Percentiles rank a stretch among this genome's conserved stretches.
These are phyloP conservation scores for Coemansia sp. DNA, from an alignment of 192 early-diverging fungal genomes.

Conservation along the genomic window DNA sequence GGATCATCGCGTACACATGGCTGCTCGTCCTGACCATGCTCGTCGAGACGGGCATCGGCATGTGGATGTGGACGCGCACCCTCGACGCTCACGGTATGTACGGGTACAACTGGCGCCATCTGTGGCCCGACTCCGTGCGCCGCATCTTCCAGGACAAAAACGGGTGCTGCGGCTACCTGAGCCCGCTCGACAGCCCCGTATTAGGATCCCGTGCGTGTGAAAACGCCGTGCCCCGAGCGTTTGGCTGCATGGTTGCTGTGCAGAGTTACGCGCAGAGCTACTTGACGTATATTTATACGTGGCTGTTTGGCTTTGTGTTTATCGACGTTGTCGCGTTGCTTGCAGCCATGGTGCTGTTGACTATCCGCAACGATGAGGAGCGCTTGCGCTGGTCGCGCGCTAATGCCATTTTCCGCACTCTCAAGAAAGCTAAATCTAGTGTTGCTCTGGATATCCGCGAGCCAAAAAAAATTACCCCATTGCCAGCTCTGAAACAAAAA, in stretches of 20 bases:
- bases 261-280: constrained; percentile 30
- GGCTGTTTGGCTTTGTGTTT: constrained; percentile 43
- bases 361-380: constrained; percentile 45
- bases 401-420: constrained; percentile 41
- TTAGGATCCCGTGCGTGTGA: constrained; percentile 14
- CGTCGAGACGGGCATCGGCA: constrained; percentile 26
- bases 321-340: constrained; percentile 34
- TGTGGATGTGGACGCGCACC: constrained; percentile 45
- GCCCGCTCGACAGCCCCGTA: constrained; percentile 27
- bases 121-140: constrained; percentile 30
- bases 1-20: constrained; percentile 21
- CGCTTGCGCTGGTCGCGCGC: constrained; percentile 40
- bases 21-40: constrained; percentile 13
- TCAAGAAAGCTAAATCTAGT: constrained; percentile 5
- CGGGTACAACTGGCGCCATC: constrained; percentile 40
- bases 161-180: constrained; percentile 41
- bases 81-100: constrained; percentile 35
- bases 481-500: background rate
- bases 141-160: constrained; percentile 26
- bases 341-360: constrained; percentile 31
- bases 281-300: constrained; percentile 34
- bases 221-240: constrained; percentile 3
- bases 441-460: background rate
- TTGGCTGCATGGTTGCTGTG: constrained; percentile 38
- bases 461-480: background rate